phyloP scores from a whole-genome alignment of 768 basidiomycete species.

The Nidularia pulvinata region DNA sequence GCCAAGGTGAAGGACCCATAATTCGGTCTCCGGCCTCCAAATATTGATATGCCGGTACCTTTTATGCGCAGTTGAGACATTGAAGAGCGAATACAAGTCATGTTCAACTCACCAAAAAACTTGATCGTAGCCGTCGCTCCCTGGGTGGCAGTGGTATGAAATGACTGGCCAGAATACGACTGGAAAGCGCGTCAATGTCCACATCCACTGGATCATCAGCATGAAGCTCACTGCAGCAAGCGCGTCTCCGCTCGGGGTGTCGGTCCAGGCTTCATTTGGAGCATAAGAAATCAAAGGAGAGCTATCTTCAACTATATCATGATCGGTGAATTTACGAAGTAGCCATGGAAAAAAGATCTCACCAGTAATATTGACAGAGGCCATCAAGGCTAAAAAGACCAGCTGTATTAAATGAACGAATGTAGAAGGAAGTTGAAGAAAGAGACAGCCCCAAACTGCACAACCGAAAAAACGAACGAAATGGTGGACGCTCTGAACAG shows the following conservation, averaged over 20 bases:
- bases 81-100: too few relatives aligned
- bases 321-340: not conserved
- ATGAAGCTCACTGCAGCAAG: slow-evolving; percentile 28
- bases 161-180: slow-evolving; percentile 42
- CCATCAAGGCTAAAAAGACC: slow-evolving; percentile 41
- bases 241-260: slow-evolving; percentile 36
- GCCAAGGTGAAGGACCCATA: slow-evolving; percentile 46
- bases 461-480: slow-evolving; percentile 9
- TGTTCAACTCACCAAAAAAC: slow-evolving; percentile 40
- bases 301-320: slow-evolving; percentile 49
- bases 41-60: slow-evolving; percentile 55
- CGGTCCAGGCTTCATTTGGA: slow-evolving; percentile 49
- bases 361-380: slow-evolving; percentile 43
- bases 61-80: not conserved
- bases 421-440: slow-evolving; percentile 12
- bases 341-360: not conserved
- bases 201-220: too few relatives aligned
- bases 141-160: slow-evolving; percentile 38
- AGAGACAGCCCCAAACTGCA: not conserved
- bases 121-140: slow-evolving; percentile 49
- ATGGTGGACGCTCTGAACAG: slow-evolving; percentile 4
- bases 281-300: slow-evolving; percentile 53
- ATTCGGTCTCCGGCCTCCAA: slow-evolving; percentile 40
- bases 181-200: slow-evolving; percentile 7
- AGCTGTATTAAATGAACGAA: slow-evolving; percentile 10